phyloP scores from a whole-genome alignment of 2,329 filamentous ascomycete species.

The Triangularia setosa region DNA sequence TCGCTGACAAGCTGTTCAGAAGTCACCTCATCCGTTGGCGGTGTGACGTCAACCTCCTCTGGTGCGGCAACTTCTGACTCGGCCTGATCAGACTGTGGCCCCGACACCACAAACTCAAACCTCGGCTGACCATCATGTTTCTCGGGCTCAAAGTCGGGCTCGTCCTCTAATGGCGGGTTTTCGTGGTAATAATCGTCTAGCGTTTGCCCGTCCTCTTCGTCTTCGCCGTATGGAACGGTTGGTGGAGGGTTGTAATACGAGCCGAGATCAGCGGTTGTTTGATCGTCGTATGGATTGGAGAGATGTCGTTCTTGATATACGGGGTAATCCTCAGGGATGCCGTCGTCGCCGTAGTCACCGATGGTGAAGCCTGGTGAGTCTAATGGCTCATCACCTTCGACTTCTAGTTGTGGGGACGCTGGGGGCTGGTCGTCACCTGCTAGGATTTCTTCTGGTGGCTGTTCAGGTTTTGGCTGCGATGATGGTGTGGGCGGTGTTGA shows the following conservation, averaged over 20 bases:
- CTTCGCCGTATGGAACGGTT: not conserved
- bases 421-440: not conserved
- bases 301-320: not conserved
- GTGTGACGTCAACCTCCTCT: not conserved
- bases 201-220: not conserved
- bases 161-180: not conserved
- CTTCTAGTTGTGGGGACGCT: not conserved
- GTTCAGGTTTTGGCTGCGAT: not conserved
- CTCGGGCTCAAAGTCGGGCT: not conserved
- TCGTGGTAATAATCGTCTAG: not conserved
- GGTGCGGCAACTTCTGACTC: not conserved
- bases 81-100: not conserved
- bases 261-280: slow-evolving; percentile 7
- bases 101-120: not conserved
- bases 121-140: not conserved
- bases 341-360: slow-evolving; percentile 10
- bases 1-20: not conserved
- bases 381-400: slow-evolving; percentile 5
- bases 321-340: not conserved
- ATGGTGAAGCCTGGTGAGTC: slow-evolving; percentile 14
- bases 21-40: no score
- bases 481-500: not conserved
- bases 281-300: not conserved
- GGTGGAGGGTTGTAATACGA: slow-evolving; percentile 14
- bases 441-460: not conserved